Evolutionary conservation across 495 filamentous ascomycete species (phyloP).

Genomic region (Aspergillus sclerotiicarbonarius): DNA sequence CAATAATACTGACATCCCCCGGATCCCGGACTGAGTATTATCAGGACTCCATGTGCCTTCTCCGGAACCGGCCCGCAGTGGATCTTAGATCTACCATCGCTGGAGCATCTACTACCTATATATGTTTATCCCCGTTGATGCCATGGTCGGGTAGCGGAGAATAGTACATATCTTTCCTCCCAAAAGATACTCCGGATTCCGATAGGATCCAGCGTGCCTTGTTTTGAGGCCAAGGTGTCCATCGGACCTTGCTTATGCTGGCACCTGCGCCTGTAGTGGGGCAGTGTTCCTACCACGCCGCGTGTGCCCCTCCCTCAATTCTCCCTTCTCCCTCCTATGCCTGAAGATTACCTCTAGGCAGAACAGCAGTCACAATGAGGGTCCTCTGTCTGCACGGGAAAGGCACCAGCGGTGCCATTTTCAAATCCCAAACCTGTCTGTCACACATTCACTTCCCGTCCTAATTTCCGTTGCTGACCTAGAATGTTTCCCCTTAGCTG

Average conservation of each 20-base stretch:
- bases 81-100: too few relatives aligned
- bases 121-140: too few relatives aligned
- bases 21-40: too few relatives aligned
- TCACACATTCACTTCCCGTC: slow-evolving; percentile 24
- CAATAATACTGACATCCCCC: too few relatives aligned
- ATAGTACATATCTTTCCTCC: too few relatives aligned
- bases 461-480: slow-evolving; percentile 10
- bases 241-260: not conserved
- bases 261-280: not conserved
- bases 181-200: too few relatives aligned
- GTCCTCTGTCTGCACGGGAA: slow-evolving; percentile 64
- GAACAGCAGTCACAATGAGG: slow-evolving; percentile 39
- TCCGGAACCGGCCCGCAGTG: too few relatives aligned
- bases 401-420: slow-evolving; percentile 57
- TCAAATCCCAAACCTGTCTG: slow-evolving; percentile 58
- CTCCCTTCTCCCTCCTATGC: not conserved
- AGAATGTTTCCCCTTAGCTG: slow-evolving; percentile 26
- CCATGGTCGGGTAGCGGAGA: too few relatives aligned
- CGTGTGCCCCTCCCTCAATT: not conserved
- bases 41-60: too few relatives aligned
- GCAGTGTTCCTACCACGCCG: not conserved
- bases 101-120: too few relatives aligned
- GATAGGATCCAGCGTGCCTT: too few relatives aligned
- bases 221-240: too few relatives aligned
- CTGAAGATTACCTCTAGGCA: not conserved